Evolutionary conservation across 176 grass and related monocot genomes (phyloP).

Genomic region (Lolium rigidum): DNA sequence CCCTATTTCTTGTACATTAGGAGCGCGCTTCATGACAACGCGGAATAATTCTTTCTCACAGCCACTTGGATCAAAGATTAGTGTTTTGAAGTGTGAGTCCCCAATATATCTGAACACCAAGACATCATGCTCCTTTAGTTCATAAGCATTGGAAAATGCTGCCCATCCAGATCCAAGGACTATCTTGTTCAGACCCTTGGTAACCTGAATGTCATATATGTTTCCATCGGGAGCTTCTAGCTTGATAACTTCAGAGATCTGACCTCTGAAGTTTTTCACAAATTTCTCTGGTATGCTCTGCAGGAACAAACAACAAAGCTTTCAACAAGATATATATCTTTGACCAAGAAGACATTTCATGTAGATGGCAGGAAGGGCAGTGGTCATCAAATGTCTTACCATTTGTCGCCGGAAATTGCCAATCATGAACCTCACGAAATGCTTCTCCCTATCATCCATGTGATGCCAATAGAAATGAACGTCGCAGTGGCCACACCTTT

Average conservation of each 20-base stretch:
- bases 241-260: conserved; percentile 37
- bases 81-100: conserved; percentile 49
- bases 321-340: background rate
- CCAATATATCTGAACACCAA: conserved; percentile 54
- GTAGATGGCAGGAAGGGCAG: background rate
- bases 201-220: conserved; percentile 37
- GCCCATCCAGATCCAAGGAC: conserved; percentile 51
- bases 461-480: conserved; percentile 31
- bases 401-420: background rate
- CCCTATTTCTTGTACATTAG: background rate
- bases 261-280: conserved; percentile 33
- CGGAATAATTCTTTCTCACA: conserved; percentile 46
- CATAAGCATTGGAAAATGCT: conserved; percentile 38
- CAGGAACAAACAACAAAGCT: background rate
- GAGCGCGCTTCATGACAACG: background rate
- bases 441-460: background rate
- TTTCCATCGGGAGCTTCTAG: conserved; percentile 44
- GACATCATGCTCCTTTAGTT: conserved; percentile 29
- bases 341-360: conserved; percentile 2
- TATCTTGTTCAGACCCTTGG: conserved; percentile 18
- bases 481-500: background rate
- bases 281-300: conserved; percentile 58
- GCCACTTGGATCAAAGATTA: conserved; percentile 46
- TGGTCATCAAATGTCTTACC: background rate
- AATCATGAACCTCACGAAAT: conserved; percentile 19